phyloP scores from a whole-genome alignment of 495 filamentous ascomycete genomes.

The Xeromyces bisporus region DNA sequence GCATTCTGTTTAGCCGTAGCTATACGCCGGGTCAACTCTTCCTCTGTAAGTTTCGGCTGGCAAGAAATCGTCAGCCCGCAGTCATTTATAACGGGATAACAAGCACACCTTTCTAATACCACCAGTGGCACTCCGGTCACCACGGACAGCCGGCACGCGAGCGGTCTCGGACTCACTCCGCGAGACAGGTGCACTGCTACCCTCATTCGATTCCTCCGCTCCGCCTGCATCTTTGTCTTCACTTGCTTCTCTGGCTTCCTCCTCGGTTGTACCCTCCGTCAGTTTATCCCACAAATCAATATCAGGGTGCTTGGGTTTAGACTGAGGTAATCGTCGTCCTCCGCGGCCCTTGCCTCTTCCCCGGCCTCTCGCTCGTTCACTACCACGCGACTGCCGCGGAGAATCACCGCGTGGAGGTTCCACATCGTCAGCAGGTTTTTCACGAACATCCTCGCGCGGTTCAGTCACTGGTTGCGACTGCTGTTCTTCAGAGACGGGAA shows the following conservation, averaged over 20 bases:
- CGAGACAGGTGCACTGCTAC: constrained; percentile 4
- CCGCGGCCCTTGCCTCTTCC: constrained; percentile 20
- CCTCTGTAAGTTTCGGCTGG: constrained; percentile 52
- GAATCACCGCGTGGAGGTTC: constrained; percentile 9
- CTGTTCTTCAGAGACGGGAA: constrained; percentile 32
- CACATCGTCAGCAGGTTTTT: constrained; percentile 6
- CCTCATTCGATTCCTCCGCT: constrained; percentile 10
- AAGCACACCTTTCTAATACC: constrained; percentile 34
- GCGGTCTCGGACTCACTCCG: constrained; percentile 14
- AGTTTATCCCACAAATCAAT: constrained; percentile 8
- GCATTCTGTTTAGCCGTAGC: constrained; percentile 42
- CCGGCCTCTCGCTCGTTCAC: constrained; percentile 21
- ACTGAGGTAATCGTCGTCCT: constrained; percentile 15
- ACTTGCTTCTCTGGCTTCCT: constrained; percentile 5
- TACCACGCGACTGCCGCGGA: constrained; percentile 18
- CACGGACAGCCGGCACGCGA: constrained; percentile 41
- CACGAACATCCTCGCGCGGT: constrained; percentile 5
- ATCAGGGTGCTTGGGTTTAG: constrained; percentile 15
- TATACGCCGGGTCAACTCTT: constrained; percentile 43
- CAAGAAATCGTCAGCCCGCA: constrained; percentile 5
- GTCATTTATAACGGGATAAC: background rate
- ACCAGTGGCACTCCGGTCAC: constrained; percentile 52
- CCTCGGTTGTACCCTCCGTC: constrained; percentile 4
- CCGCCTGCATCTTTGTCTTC: constrained; percentile 8
- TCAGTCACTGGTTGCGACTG: constrained; percentile 10